phyloP scores from a whole-genome alignment of 1,139 yeast species.

The Arxiozyma heterogenica region DNA sequence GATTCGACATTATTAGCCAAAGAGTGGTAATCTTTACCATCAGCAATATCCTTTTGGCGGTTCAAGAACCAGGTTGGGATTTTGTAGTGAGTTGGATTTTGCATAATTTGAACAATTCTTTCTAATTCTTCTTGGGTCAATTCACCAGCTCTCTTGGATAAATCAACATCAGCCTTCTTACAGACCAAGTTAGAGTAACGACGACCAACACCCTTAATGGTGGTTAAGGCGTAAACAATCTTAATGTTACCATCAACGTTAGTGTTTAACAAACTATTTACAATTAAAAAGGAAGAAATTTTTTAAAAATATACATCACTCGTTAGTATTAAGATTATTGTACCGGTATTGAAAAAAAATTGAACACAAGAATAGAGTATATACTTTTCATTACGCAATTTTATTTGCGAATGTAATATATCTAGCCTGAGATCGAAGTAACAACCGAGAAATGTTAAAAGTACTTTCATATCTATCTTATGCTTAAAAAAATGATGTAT shows the following conservation, averaged over 20 bases:
- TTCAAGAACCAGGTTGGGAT: conserved; percentile 99
- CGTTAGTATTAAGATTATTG: background rate
- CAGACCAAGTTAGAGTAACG: conserved; percentile 99
- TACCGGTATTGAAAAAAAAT: background rate
- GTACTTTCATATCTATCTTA: background rate
- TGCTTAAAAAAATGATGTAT: background rate
- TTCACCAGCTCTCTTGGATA: conserved; percentile 99
- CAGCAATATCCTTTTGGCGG: conserved; percentile 98
- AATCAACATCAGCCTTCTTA: conserved; percentile 99
- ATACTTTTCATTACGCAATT: no score
- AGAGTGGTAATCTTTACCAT: conserved; percentile 98
- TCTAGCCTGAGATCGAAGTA: background rate
- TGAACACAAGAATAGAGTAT: background rate
- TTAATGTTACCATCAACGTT: conserved; percentile 99
- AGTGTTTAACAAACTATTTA: conserved; percentile 91
- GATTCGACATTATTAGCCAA: conserved; percentile 98
- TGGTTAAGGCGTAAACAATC: conserved; percentile 99
- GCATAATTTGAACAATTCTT: conserved; percentile 99
- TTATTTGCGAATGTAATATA: no score
- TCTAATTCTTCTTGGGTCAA: conserved; percentile 99
- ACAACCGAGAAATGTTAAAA: no score
- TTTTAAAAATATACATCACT: no score
- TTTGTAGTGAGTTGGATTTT: conserved; percentile 99
- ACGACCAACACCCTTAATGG: conserved; percentile 99
- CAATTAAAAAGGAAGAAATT: background rate